phyloP scores from a whole-genome alignment of 176 grass and related monocot species.

The Paspalum notatum region DNA sequence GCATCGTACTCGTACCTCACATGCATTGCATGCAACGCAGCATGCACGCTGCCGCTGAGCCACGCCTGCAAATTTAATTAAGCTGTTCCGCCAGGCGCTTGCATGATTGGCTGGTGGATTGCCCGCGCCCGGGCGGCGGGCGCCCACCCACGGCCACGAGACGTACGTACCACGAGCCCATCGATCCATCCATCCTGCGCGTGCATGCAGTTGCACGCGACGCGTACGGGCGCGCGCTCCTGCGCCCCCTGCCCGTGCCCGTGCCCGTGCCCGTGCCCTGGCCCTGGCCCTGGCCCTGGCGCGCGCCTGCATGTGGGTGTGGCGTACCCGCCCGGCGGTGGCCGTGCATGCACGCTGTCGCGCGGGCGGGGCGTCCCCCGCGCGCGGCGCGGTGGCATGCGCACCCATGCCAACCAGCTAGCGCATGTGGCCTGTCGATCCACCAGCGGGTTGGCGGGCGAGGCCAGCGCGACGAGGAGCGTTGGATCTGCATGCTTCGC shows the following conservation, averaged over 20 bases:
- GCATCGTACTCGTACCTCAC: conserved; percentile 4
- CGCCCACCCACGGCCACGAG: neutral
- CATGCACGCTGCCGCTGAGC: neutral
- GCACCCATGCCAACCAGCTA: neutral
- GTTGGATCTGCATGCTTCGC: neutral
- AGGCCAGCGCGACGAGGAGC: neutral
- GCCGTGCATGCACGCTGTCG: neutral
- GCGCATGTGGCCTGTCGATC: conserved; percentile 52
- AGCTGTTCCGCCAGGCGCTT: neutral
- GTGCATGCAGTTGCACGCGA: neutral
- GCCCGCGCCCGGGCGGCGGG: neutral
- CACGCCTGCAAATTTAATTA: neutral
- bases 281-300: neutral
- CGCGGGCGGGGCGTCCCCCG: too few species aligned
- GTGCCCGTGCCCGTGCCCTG: neutral
- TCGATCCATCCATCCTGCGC: neutral
- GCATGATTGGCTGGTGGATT: neutral
- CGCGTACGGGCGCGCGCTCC: conserved; percentile 5
- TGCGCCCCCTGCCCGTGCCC: neutral
- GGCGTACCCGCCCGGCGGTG: conserved; percentile 21
- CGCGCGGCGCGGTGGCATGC: conserved; percentile 10
- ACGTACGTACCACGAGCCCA: conserved; percentile 3
- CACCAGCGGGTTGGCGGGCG: neutral
- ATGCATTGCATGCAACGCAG: neutral
- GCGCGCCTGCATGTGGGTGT: conserved; percentile 36